Evolutionary conservation across 768 basidiomycete genomes (phyloP).

Genomic region (Lactarius quietus): DNA sequence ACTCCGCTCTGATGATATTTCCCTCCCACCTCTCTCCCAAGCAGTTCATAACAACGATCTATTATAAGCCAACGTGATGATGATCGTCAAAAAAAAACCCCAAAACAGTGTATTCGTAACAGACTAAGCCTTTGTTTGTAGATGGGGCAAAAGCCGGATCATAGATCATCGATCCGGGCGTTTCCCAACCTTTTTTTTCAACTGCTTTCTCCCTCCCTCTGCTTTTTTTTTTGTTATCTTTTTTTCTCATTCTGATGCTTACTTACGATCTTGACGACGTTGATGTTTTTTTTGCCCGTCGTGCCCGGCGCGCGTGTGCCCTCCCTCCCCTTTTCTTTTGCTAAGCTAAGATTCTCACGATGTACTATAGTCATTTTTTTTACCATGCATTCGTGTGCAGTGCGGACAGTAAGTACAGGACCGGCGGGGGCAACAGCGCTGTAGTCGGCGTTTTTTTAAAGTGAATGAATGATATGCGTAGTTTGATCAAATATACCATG

Average conservation of each 20-base stretch:
- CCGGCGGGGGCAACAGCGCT: constrained; percentile 7
- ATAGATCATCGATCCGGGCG: constrained; percentile 15
- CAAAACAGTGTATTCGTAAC: constrained; percentile 12
- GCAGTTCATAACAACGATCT: constrained; percentile 83
- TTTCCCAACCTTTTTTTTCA: constrained; percentile 9
- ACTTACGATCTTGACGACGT: constrained; percentile 24
- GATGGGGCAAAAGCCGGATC: constrained; percentile 13
- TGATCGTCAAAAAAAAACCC: constrained; percentile 3
- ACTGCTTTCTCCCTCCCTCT: neutral
- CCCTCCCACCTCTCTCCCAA: constrained; percentile 1
- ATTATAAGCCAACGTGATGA: constrained; percentile 72
- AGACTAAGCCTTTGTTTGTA: constrained; percentile 12
- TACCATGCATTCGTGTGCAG: constrained; percentile 18
- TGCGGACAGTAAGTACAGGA: constrained; percentile 17
- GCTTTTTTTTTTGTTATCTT: constrained; percentile 6
- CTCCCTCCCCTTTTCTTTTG: neutral
- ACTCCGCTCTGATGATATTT: neutral
- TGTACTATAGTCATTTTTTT: constrained; percentile 24
- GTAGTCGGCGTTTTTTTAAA: neutral
- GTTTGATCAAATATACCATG: constrained; percentile 20
- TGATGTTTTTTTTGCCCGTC: constrained; percentile 17
- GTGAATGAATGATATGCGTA: constrained; percentile 9
- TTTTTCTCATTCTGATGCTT: neutral
- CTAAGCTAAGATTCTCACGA: constrained; percentile 14
- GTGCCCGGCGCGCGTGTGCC: constrained; percentile 21